phyloP scores from a whole-genome alignment of 148 eudicot species.

The Dianthus caryophyllus region DNA sequence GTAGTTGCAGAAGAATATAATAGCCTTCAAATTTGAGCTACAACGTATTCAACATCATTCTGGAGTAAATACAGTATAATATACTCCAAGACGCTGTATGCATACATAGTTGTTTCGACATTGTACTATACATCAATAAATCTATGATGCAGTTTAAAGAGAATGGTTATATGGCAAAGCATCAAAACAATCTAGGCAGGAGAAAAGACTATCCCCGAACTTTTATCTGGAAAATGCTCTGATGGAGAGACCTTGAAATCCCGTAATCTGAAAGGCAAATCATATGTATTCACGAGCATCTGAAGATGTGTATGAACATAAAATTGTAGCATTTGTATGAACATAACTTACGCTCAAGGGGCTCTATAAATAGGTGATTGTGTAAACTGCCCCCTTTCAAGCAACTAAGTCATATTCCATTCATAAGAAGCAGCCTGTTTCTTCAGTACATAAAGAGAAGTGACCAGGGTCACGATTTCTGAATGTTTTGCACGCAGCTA shows the following conservation, averaged over 20 bases:
- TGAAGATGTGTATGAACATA: no score
- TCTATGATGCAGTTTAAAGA: no score
- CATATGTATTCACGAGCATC: no score
- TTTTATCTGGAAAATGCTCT: no score
- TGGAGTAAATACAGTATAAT: neutral
- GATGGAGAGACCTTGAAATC: neutral
- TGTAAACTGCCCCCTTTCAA: neutral
- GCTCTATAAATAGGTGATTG: neutral
- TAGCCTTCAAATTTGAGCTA: slow-evolving; percentile 5
- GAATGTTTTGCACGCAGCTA: slow-evolving; percentile 92
- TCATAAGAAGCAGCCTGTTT: slow-evolving; percentile 94
- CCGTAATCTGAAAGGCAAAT: no score
- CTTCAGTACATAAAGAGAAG: slow-evolving; percentile 76
- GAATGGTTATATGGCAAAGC: neutral
- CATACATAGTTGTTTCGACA: neutral
- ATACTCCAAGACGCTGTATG: neutral
- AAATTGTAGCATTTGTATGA: no score
- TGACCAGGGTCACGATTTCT: slow-evolving; percentile 85
- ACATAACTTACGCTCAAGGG: no score
- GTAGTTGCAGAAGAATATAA: slow-evolving; percentile 44
- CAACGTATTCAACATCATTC: no score
- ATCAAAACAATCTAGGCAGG: neutral
- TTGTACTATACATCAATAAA: neutral
- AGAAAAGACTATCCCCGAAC: neutral
- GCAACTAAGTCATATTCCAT: slow-evolving; percentile 82